Conservation (phyloP, 352 stramenopile genomes). For the Phytophthora idaei region DNA sequence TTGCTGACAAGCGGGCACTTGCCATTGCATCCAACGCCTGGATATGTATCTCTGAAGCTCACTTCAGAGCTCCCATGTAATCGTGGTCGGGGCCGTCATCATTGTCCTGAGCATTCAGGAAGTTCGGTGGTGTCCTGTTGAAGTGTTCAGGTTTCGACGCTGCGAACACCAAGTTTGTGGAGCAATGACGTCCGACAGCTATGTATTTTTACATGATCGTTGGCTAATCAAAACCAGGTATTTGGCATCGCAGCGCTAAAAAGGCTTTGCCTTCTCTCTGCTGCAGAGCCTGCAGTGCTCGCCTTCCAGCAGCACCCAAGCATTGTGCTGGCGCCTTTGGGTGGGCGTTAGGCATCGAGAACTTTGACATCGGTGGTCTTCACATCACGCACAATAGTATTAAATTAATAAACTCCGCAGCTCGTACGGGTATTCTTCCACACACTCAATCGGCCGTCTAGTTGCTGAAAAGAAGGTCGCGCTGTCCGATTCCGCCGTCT, state of each 20-base stretch:
- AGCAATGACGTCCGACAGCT: no score
- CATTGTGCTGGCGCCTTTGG: no score
- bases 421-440: constrained; percentile 24
- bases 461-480: constrained; percentile 5
- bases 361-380: constrained; percentile 11
- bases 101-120: constrained; percentile 9
- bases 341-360: background rate
- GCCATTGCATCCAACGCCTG: background rate
- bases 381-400: constrained; percentile 33
- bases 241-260: no score
- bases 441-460: constrained; percentile 26
- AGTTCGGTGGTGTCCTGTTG: background rate
- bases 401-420: constrained; percentile 30
- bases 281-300: no score
- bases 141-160: background rate
- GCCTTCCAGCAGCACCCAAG: no score
- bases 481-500: constrained; percentile 3
- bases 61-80: constrained; percentile 11
- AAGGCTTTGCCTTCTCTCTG: no score
- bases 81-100: constrained; percentile 7
- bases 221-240: no score
- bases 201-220: no score
- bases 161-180: background rate
- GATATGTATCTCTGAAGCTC: background rate
- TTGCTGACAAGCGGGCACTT: background rate